phyloP scores from a whole-genome alignment of 805 yeast genomes.

The Metschnikowia bowlesiae region DNA sequence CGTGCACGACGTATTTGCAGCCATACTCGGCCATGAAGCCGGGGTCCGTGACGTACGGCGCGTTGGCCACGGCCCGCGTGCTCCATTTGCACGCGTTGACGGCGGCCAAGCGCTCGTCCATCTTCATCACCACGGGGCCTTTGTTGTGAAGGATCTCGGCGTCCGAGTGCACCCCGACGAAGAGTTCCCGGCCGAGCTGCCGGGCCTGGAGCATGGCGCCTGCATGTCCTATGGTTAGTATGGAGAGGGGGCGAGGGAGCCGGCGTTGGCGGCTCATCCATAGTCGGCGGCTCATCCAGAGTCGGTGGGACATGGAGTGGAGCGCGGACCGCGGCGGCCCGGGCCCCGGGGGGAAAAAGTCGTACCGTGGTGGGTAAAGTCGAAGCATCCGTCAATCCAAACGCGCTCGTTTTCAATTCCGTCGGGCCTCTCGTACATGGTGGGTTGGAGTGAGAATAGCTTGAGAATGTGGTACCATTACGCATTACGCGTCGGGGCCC shows the following conservation, averaged over 20 bases:
- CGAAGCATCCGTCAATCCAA: constrained; percentile 98
- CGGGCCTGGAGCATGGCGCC: constrained; percentile 95
- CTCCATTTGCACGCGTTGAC: constrained; percentile 92
- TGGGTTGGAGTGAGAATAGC: background rate
- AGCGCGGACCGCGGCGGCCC: too few relatives aligned
- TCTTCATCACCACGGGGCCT: constrained; percentile 90
- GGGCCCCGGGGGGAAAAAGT: too few relatives aligned
- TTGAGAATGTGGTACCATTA: too few relatives aligned
- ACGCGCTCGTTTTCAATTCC: constrained; percentile 50
- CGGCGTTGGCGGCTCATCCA: too few relatives aligned
- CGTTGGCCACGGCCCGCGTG: constrained; percentile 61
- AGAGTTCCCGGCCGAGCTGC: constrained; percentile 68
- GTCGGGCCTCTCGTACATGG: constrained; percentile 38
- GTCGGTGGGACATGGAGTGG: too few relatives aligned
- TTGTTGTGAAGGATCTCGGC: constrained; percentile 78
- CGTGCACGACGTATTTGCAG: constrained; percentile 94
- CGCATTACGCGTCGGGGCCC: too few relatives aligned
- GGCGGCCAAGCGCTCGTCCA: constrained; percentile 76
- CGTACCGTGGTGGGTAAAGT: constrained; percentile 90
- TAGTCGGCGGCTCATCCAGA: too few relatives aligned
- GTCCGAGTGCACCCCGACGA: constrained; percentile 90
- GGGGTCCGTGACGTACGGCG: constrained; percentile 94
- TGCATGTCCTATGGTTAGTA: constrained; percentile 57
- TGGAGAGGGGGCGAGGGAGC: background rate
- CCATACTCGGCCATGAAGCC: constrained; percentile 65